Conservation (phyloP, 208 protist species). For the Trypanosomatidae sp. region DNA sequence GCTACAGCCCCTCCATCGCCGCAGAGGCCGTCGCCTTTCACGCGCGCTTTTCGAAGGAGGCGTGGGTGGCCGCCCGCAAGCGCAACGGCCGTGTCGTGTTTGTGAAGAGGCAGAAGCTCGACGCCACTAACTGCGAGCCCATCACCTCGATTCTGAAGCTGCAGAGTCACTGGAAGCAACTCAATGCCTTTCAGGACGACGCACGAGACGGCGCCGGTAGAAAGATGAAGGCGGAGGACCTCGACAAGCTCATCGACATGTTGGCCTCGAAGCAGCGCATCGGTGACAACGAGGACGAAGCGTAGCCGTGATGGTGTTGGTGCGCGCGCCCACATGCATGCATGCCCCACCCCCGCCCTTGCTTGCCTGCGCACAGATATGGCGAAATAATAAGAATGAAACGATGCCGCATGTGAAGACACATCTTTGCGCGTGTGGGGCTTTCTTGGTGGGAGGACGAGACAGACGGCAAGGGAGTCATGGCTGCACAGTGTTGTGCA, state of each 20-base stretch:
- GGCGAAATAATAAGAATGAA: neutral
- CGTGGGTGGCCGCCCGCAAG: slow-evolving; percentile 52
- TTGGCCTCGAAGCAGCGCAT: slow-evolving; percentile 71
- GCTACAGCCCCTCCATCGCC: slow-evolving; percentile 65
- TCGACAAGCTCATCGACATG: slow-evolving; percentile 73
- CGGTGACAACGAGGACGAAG: slow-evolving; percentile 19
- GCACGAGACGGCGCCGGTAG: slow-evolving; percentile 19
- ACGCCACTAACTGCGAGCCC: slow-evolving; percentile 65
- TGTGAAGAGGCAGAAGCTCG: slow-evolving; percentile 56
- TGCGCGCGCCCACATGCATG: neutral
- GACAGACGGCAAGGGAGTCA: neutral
- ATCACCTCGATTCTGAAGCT: slow-evolving; percentile 76
- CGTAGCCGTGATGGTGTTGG: neutral
- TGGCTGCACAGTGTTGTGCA: neutral
- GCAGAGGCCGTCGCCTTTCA: slow-evolving; percentile 87
- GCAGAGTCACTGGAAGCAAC: slow-evolving; percentile 68
- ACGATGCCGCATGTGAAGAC: neutral
- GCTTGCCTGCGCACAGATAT: neutral
- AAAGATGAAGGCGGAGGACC: slow-evolving; percentile 32
- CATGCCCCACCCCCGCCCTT: neutral
- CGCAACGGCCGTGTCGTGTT: slow-evolving; percentile 29
- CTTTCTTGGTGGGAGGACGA: neutral
- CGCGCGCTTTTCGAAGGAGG: slow-evolving; percentile 30
- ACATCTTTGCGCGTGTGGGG: neutral
- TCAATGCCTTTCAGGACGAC: slow-evolving; percentile 54